Evolutionary conservation across 2,329 filamentous ascomycete genomes (phyloP).

Genomic region (Pseudopyricularia cyperi): DNA sequence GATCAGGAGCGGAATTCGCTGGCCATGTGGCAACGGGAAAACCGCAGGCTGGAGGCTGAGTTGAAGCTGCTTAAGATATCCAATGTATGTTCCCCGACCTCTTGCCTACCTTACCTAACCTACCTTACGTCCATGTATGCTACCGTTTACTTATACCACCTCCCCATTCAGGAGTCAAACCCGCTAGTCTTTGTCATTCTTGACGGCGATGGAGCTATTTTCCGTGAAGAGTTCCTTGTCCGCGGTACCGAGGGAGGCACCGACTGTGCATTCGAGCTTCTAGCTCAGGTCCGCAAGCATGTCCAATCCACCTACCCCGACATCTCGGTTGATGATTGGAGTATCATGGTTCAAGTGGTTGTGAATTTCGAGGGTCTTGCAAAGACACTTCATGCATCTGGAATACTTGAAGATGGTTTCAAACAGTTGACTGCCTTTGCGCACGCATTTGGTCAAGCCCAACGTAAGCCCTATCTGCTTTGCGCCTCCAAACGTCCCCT

Average conservation of each 20-base stretch:
- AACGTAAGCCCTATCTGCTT: slow-evolving; percentile 5
- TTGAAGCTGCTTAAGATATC: slow-evolving; percentile 2
- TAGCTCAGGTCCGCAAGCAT: slow-evolving; percentile 12
- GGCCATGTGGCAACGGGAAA: slow-evolving; percentile 2
- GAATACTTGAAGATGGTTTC: slow-evolving; percentile 10
- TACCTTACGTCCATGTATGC: not conserved
- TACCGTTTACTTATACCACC: not conserved
- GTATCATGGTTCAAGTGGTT: slow-evolving; percentile 18
- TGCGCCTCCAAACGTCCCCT: not conserved
- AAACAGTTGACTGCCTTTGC: slow-evolving; percentile 17
- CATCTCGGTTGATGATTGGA: slow-evolving; percentile 16
- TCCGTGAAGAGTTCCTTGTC: slow-evolving; percentile 17
- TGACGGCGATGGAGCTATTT: slow-evolving; percentile 22
- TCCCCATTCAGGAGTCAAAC: slow-evolving; percentile 14
- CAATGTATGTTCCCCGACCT: not conserved
- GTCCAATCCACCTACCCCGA: slow-evolving; percentile 12
- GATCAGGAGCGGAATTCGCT: slow-evolving; percentile 3
- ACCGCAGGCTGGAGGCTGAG: not conserved
- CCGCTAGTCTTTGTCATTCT: slow-evolving; percentile 20
- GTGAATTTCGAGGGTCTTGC: slow-evolving; percentile 19
- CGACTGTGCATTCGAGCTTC: slow-evolving; percentile 16
- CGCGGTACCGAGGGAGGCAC: slow-evolving; percentile 18
- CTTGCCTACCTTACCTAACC: not conserved
- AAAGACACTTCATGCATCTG: slow-evolving; percentile 13
- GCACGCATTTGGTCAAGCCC: slow-evolving; percentile 18